These are phyloP conservation scores for Anthracocystis panici-leucophaei DNA, from an alignment of 1,284 basidiomycete species.

Conservation along the genomic window DNA sequence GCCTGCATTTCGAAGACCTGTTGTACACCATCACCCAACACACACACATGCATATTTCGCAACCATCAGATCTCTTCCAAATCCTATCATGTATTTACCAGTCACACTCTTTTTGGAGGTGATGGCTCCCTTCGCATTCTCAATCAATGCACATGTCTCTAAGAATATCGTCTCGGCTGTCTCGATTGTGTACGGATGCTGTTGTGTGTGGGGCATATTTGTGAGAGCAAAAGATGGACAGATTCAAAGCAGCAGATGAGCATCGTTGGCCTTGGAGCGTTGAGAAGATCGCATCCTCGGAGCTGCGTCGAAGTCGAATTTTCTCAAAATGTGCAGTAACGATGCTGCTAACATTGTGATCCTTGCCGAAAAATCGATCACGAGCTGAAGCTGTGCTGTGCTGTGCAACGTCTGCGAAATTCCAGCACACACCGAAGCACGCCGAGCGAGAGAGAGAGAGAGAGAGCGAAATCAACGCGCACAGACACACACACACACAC, in stretches of 20 bases:
- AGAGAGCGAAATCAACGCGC: slow-evolving; percentile 10
- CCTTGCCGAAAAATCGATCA: slow-evolving; percentile 24
- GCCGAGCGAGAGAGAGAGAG: not conserved
- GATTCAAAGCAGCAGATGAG: not conserved
- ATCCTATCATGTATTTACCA: slow-evolving; percentile 35
- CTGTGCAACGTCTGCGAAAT: not conserved
- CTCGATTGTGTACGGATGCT: not conserved
- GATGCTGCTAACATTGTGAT: not conserved
- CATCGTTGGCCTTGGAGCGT: too few relatives aligned
- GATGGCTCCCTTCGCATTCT: slow-evolving; percentile 33
- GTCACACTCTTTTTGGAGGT: slow-evolving; percentile 26
- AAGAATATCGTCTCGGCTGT: slow-evolving; percentile 1
- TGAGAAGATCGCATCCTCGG: not conserved
- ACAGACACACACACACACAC: slow-evolving; percentile 23
- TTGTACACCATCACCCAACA: slow-evolving; percentile 31
- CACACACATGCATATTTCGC: slow-evolving; percentile 29
- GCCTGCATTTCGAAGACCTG: slow-evolving; percentile 27
- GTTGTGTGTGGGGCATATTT: too few relatives aligned
- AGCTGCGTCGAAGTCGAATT: not conserved
- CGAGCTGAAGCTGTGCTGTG: slow-evolving; percentile 6
- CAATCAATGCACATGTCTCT: slow-evolving; percentile 44
- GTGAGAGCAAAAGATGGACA: not conserved
- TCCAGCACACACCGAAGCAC: slow-evolving; percentile 4
- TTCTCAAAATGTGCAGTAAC: slow-evolving; percentile 1
- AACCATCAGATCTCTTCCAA: slow-evolving; percentile 5